phyloP scores from a whole-genome alignment of 1,284 basidiomycete species.

The Leccinum griseonigrum region DNA sequence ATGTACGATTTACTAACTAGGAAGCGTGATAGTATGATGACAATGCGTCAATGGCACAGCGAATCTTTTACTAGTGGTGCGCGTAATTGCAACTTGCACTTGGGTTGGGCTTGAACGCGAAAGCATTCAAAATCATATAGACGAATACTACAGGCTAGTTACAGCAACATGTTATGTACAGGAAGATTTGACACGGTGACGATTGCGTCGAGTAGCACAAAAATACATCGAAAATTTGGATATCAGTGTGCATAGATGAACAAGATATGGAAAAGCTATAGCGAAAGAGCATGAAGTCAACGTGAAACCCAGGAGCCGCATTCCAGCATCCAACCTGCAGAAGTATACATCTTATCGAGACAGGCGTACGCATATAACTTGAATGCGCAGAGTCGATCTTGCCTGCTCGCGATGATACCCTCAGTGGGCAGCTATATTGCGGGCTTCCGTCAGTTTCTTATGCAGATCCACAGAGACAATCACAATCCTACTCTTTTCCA shows the following conservation, averaged over 20 bases:
- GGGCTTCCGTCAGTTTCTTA: not conserved
- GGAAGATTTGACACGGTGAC: not conserved
- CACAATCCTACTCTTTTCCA: constrained; percentile 11
- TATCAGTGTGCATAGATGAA: not conserved
- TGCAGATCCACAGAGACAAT: not conserved
- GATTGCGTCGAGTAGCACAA: not conserved
- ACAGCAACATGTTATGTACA: not conserved
- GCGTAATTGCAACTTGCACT: not conserved
- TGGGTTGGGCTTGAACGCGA: not conserved
- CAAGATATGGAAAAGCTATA: not conserved
- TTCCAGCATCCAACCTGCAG: not conserved
- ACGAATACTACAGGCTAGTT: not conserved
- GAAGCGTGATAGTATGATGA: too few species aligned
- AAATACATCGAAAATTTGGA: not conserved
- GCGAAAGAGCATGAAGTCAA: not conserved
- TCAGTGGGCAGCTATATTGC: constrained; percentile 1
- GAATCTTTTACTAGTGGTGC: not conserved
- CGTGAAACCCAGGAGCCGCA: not conserved
- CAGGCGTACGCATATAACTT: not conserved
- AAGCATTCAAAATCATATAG: not conserved
- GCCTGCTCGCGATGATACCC: not conserved
- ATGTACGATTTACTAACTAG: too few species aligned
- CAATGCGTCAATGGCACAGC: too few species aligned
- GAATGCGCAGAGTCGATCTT: too few species aligned
- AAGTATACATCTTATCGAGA: not conserved